Conservation (phyloP, 805 yeast species). For the Sungouiozyma ichnusensis region DNA sequence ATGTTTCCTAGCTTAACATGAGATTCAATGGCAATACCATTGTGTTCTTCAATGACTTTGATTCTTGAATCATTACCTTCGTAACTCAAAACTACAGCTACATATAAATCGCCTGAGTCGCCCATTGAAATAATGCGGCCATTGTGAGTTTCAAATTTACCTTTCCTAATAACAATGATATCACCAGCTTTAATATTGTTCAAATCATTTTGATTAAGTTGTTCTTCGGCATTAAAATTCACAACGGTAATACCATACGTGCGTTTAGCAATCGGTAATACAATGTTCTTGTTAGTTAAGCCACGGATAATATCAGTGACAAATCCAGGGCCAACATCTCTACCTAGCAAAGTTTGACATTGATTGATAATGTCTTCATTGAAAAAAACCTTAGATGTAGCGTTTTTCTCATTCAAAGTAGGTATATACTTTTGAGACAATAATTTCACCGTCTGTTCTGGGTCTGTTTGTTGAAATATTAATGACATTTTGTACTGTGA, state of each 20-base stretch:
- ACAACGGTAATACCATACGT: slow-evolving; percentile 48
- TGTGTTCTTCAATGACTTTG: slow-evolving; percentile 50
- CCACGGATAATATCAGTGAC: slow-evolving; percentile 4
- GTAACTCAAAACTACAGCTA: slow-evolving; percentile 58
- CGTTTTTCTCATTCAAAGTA: slow-evolving; percentile 1
- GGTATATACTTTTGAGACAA: slow-evolving; percentile 23
- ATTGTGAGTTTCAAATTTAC: slow-evolving; percentile 58
- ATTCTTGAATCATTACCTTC: slow-evolving; percentile 65
- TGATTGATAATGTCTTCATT: slow-evolving; percentile 42
- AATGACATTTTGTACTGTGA: slow-evolving; percentile 55
- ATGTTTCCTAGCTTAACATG: slow-evolving; percentile 62
- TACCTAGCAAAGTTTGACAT: slow-evolving; percentile 32
- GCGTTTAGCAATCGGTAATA: slow-evolving; percentile 46
- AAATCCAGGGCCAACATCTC: slow-evolving; percentile 9
- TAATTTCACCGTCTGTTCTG: slow-evolving; percentile 36
- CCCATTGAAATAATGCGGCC: slow-evolving; percentile 41
- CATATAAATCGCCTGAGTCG: slow-evolving; percentile 34
- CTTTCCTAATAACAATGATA: slow-evolving; percentile 63
- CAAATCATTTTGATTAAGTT: slow-evolving; percentile 36
- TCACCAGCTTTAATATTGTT: slow-evolving; percentile 79
- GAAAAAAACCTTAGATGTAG: slow-evolving; percentile 34
- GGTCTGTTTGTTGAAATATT: slow-evolving; percentile 44
- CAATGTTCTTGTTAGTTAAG: slow-evolving; percentile 3
- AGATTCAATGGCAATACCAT: slow-evolving; percentile 46
- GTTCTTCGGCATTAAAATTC: slow-evolving; percentile 44